Base-by-base conservation (phyloP, 805 yeast species). In the Kodamaea leandrae region DNA sequence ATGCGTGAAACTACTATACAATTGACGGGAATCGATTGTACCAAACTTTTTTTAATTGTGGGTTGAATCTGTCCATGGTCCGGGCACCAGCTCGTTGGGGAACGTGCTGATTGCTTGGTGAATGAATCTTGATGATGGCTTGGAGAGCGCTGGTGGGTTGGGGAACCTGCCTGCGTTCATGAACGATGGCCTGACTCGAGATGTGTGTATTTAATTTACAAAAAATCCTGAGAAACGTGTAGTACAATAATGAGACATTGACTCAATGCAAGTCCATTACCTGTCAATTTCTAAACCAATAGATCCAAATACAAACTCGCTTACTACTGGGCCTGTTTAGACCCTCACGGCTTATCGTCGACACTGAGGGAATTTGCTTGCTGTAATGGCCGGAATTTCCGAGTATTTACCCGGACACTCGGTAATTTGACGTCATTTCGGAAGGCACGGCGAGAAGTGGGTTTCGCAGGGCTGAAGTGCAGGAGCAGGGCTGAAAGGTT, bases 11-110 rank as follows among this genome's bases (percentile, higher is more conserved):
- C 33, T 30, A 30, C 33, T 36, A 36, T 36, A 36, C 39, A 36
- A 36, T 36, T 36, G 39, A 36, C 39, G 39, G 39, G 39, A 36
- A 36, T 36, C 39, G 30, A 36, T 36, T 36, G 39, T 36, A n/a
- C 18, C n/a, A n/a, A n/a, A 32, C 19, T 25, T 36, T 36, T 36
- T 36, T 38, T 38, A 23, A 28, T 27, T 23, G n/a, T 23, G 41
- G 41, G 41, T 38, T 30, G 41, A 38, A 36, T 38, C 41, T 33
- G 28, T 33, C 33, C 33, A 30, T 30, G 33, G 21, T 30, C 33
- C 32, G 26, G 36, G 27, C 16, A 8, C 14, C 36, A n/a, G 36
- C 6, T 25, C 32, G 41, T 38, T 38, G 41, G 41, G 41, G 41
- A 38, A 38, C 41, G 29, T 37, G 16, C 30, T 36, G 34, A 21